phyloP scores from a whole-genome alignment of 2,329 filamentous ascomycete species.

The Penicillium thymicola region DNA sequence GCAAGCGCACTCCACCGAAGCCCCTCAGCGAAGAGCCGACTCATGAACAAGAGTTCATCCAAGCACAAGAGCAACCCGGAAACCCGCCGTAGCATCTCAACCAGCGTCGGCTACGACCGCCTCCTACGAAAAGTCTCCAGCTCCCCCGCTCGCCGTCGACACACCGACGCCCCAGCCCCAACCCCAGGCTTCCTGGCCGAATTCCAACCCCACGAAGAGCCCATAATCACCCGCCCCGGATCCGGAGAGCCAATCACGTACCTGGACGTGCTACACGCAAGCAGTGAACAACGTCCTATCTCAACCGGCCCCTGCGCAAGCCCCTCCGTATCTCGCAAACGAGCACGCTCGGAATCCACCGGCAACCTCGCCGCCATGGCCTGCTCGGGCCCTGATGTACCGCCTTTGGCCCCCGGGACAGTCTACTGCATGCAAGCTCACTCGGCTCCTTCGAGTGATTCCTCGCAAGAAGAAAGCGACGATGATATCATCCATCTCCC shows the following conservation, averaged over 20 bases:
- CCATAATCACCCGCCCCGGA: background rate
- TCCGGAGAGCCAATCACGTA: conserved; percentile 26
- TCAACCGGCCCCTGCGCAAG: conserved; percentile 1
- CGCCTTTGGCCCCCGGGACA: conserved; percentile 18
- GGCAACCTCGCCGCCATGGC: conserved; percentile 7
- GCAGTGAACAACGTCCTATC: conserved; percentile 14
- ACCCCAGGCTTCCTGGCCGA: conserved; percentile 29
- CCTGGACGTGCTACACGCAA: conserved; percentile 28
- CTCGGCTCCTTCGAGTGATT: conserved; percentile 22
- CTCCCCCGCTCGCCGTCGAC: conserved; percentile 31
- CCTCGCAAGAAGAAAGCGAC: conserved; percentile 29
- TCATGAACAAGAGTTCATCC: conserved; percentile 33
- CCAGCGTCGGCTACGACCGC: conserved; percentile 20
- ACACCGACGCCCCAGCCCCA: conserved; percentile 42
- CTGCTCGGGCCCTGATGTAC: conserved; percentile 8
- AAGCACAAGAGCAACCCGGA: conserved; percentile 29
- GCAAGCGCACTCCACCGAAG: conserved; percentile 22
- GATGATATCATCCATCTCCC: conserved; percentile 38
- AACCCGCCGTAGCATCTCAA: conserved; percentile 31
- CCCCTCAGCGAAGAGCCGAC: conserved; percentile 28
- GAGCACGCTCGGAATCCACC: conserved; percentile 13
- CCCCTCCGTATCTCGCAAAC: conserved; percentile 4
- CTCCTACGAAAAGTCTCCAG: conserved; percentile 20
- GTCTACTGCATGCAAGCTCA: conserved; percentile 37
- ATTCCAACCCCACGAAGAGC: conserved; percentile 10